phyloP scores from a whole-genome alignment of 805 yeast genomes.

The Schwanniomyces vanrijiae region DNA sequence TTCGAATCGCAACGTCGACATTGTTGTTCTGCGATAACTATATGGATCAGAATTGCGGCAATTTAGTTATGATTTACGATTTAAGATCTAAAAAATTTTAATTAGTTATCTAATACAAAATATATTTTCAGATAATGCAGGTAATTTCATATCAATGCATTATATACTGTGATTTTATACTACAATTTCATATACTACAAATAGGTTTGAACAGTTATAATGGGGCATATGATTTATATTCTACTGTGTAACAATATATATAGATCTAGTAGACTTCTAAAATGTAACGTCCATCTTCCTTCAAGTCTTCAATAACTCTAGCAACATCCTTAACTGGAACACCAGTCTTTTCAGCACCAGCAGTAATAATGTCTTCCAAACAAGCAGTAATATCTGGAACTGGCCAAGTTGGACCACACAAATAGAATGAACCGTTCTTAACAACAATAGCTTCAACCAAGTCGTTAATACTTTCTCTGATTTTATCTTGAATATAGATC shows the following conservation, averaged over 20 bases:
- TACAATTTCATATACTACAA: not conserved
- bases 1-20: not conserved
- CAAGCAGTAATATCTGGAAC: constrained; percentile 95
- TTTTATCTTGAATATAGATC: constrained; percentile 92
- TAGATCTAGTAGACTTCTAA: constrained; percentile 77
- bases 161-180: not conserved
- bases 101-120: not conserved
- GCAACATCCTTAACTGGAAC: constrained; percentile 63
- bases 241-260: too few relatives aligned
- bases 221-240: too few relatives aligned
- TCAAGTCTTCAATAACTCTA: constrained; percentile 86
- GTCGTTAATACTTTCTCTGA: constrained; percentile 70
- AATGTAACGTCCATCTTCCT: constrained; percentile 88
- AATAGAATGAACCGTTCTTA: constrained; percentile 85
- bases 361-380: constrained; percentile 71
- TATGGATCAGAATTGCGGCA: not conserved
- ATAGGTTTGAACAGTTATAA: not conserved
- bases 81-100: not conserved
- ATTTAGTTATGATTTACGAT: not conserved
- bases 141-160: not conserved
- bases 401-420: constrained; percentile 99
- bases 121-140: not conserved
- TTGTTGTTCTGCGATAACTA: too few relatives aligned
- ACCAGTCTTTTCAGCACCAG: constrained; percentile 71
- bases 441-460: constrained; percentile 77